Evolutionary conservation across 2,329 filamentous ascomycete species (phyloP).

Genomic region (Hymenoscyphus infarciens): DNA sequence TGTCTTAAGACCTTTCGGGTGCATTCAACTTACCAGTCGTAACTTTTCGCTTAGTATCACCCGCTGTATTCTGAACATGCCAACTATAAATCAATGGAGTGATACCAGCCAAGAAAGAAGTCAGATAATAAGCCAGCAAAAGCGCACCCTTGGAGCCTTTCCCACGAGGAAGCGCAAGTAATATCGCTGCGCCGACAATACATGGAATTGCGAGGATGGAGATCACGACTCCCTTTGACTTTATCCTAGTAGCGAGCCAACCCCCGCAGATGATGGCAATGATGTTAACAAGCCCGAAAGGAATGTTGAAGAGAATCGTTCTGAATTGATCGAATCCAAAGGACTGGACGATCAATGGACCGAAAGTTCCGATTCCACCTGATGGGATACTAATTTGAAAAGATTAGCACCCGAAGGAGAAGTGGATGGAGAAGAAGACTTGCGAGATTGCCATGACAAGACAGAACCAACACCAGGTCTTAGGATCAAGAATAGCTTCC

Average conservation of each 20-base stretch:
- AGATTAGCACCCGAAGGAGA: not conserved
- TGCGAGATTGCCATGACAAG: constrained; percentile 27
- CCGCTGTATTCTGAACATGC: constrained; percentile 61
- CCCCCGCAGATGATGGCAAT: constrained; percentile 56
- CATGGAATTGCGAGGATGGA: constrained; percentile 52
- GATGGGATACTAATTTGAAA: constrained; percentile 15
- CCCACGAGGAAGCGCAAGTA: constrained; percentile 47
- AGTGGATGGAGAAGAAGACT: not conserved
- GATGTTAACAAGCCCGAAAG: constrained; percentile 42
- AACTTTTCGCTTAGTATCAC: constrained; percentile 66
- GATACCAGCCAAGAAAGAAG: constrained; percentile 57
- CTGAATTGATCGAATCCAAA: constrained; percentile 41
- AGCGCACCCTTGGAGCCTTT: constrained; percentile 48
- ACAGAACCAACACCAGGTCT: constrained; percentile 37
- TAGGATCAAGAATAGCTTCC: constrained; percentile 33
- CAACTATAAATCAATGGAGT: constrained; percentile 59
- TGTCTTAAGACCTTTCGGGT: not conserved
- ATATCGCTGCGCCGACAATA: constrained; percentile 49
- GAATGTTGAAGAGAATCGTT: constrained; percentile 43
- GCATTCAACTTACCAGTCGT: constrained; percentile 41
- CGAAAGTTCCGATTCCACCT: constrained; percentile 14
- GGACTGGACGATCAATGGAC: constrained; percentile 40
- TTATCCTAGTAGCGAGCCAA: constrained; percentile 49
- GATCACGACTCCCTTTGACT: constrained; percentile 53
- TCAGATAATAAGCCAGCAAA: constrained; percentile 47